These are phyloP conservation scores for Geotrichum phurueaensis DNA, from an alignment of 1,139 yeast species.

Conservation along the genomic window DNA sequence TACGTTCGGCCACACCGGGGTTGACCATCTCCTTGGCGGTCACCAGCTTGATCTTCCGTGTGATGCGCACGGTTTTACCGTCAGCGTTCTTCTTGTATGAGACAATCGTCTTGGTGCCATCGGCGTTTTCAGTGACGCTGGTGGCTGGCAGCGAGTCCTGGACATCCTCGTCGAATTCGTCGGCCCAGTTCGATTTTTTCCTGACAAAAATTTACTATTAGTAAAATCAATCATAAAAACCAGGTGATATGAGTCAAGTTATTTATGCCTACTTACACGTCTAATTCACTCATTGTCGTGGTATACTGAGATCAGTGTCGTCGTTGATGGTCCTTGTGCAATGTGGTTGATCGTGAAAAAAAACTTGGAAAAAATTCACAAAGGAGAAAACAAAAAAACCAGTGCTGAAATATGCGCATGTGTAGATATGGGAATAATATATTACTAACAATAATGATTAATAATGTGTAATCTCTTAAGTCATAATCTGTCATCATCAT, in stretches of 20 bases:
- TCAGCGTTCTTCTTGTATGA: conserved; percentile 63
- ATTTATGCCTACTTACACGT: conserved; percentile 15
- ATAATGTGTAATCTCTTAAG: not conserved
- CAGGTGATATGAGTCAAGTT: not conserved
- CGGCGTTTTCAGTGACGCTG: conserved; percentile 67
- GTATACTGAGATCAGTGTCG: not conserved
- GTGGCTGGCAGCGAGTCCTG: conserved; percentile 37
- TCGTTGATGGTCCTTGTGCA: not conserved
- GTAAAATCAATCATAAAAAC: not conserved
- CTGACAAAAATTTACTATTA: conserved; percentile 1
- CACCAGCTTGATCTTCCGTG: conserved; percentile 76
- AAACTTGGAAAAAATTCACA: not conserved
- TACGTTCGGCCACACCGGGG: conserved; percentile 39
- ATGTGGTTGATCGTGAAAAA: conserved; percentile 5
- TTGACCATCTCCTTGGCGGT: conserved; percentile 74
- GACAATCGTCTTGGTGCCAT: conserved; percentile 85
- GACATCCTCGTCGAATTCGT: conserved; percentile 28
- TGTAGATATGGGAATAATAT: not conserved
- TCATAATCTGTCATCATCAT: not conserved
- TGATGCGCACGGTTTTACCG: conserved; percentile 80
- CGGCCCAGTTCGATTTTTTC: conserved; percentile 26
- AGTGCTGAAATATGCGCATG: not conserved
- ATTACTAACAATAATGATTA: not conserved
- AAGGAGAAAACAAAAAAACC: not conserved
- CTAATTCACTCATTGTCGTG: conserved; percentile 14